Percentiles rank a stretch among this genome's conserved stretches.
phyloP scores from a whole-genome alignment of 106 monocot species.

The Narthecium ossifragum region DNA sequence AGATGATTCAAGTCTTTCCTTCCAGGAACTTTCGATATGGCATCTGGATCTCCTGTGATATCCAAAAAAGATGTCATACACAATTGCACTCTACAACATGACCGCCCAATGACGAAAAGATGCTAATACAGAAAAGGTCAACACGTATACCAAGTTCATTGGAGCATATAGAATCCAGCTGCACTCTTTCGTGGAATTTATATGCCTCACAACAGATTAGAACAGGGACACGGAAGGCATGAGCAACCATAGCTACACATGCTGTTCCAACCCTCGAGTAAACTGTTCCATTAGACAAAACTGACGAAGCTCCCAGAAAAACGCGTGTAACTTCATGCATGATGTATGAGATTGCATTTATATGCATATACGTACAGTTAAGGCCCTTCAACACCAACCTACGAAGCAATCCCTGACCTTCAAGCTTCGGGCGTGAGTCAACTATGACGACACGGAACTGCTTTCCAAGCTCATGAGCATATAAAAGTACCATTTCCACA shows the following conservation, averaged over 20 bases:
- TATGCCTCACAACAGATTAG: conserved; percentile 96
- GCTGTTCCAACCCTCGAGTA: conserved; percentile 94
- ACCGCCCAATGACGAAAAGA: not conserved
- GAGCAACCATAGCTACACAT: conserved; percentile 94
- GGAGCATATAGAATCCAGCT: conserved; percentile 96
- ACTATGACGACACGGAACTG: conserved; percentile 80
- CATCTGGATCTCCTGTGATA: conserved; percentile 77
- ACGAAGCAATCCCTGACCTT: conserved; percentile 65
- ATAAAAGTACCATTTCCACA: conserved; percentile 76
- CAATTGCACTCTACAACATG: not conserved
- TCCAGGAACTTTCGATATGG: conserved; percentile 66
- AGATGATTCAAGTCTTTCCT: conserved; percentile 56
- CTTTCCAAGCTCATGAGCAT: conserved; percentile 71
- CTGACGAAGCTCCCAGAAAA: conserved; percentile 84
- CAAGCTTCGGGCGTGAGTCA: conserved; percentile 94
- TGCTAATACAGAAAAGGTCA: not conserved
- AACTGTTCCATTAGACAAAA: conserved; percentile 93
- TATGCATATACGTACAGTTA: conserved; percentile 85
- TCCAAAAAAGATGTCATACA: not conserved
- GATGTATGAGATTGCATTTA: conserved; percentile 92
- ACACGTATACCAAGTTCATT: conserved; percentile 81
- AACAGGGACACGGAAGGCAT: conserved; percentile 88
- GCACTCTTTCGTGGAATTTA: conserved; percentile 95
- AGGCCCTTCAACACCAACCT: conserved; percentile 74
- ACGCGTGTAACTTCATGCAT: conserved; percentile 97